Evolutionary conservation across 2,329 filamentous ascomycete species (phyloP).

Genomic region (Hypoxylon sp.): DNA sequence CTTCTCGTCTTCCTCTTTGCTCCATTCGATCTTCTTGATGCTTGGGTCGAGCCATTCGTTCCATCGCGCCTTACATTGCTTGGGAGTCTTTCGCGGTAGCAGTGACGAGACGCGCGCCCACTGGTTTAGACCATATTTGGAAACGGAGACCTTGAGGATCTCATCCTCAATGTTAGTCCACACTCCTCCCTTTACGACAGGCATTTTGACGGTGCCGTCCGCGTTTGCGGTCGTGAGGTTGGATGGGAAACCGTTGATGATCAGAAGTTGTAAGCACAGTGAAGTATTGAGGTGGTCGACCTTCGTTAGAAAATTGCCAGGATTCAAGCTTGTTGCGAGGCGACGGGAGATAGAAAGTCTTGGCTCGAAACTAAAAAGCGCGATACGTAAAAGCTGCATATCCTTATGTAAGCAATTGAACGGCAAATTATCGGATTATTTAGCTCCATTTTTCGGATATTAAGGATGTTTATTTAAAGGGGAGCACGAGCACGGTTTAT

Average conservation of each 20-base stretch:
- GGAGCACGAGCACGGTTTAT: no score
- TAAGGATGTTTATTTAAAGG: no score
- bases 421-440: background rate
- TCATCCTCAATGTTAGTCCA: slow-evolving; percentile 91
- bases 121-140: slow-evolving; percentile 95
- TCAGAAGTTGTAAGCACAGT: background rate
- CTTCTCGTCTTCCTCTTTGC: slow-evolving; percentile 98
- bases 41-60: slow-evolving; percentile 97
- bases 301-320: slow-evolving; percentile 18
- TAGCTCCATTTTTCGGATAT: no score
- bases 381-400: slow-evolving; percentile 15
- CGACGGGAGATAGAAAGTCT: slow-evolving; percentile 33
- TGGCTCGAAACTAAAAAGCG: slow-evolving; percentile 21
- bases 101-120: slow-evolving; percentile 99
- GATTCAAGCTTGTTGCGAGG: slow-evolving; percentile 21
- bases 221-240: slow-evolving; percentile 17
- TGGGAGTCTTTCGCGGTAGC: slow-evolving; percentile 95
- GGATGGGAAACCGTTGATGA: slow-evolving; percentile 14
- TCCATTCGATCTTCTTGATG: slow-evolving; percentile 99
- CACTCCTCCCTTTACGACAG: slow-evolving; percentile 80
- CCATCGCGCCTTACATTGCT: slow-evolving; percentile 99
- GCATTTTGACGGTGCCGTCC: slow-evolving; percentile 65
- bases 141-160: slow-evolving; percentile 95
- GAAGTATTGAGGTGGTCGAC: slow-evolving; percentile 6
- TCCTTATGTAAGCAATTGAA: background rate